phyloP scores from a whole-genome alignment of 768 basidiomycete genomes.

The Hericium coralloides region DNA sequence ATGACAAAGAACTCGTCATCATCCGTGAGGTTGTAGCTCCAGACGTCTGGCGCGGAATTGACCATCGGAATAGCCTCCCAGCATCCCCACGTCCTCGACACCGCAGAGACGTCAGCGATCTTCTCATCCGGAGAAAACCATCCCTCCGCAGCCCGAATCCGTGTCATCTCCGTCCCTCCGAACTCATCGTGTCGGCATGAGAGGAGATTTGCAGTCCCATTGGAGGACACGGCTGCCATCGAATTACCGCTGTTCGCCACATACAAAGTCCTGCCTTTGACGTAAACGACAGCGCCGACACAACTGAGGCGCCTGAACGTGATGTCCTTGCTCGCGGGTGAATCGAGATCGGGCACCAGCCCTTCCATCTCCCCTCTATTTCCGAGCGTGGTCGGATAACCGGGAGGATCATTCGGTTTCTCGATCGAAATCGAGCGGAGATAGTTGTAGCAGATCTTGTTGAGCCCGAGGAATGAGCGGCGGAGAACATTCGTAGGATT shows the following conservation, averaged over 20 bases:
- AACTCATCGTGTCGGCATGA: conserved; percentile 86
- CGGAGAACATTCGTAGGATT: conserved; percentile 69
- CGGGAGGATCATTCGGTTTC: neutral
- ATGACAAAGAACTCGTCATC: conserved; percentile 95
- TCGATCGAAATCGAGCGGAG: neutral
- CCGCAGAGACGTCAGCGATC: conserved; percentile 85
- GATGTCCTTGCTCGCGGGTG: no score
- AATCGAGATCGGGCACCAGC: neutral
- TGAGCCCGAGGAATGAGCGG: conserved; percentile 80
- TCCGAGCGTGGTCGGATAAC: conserved; percentile 36
- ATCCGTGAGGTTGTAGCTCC: conserved; percentile 58
- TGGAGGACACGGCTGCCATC: conserved; percentile 74
- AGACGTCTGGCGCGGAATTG: conserved; percentile 80
- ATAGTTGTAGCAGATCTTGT: conserved; percentile 23
- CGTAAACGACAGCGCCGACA: conserved; percentile 82
- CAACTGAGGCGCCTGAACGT: conserved; percentile 39
- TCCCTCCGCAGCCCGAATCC: conserved; percentile 89
- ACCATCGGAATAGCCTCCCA: conserved; percentile 84
- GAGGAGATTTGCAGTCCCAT: conserved; percentile 66
- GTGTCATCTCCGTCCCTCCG: conserved; percentile 69
- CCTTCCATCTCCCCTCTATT: conserved; percentile 32
- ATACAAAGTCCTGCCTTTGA: conserved; percentile 70
- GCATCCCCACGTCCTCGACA: conserved; percentile 91
- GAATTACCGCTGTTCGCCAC: conserved; percentile 87
- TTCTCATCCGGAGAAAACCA: conserved; percentile 88